Conservation (phyloP, 2,329 filamentous ascomycete species). For the Pestalotiopsis sp. region DNA sequence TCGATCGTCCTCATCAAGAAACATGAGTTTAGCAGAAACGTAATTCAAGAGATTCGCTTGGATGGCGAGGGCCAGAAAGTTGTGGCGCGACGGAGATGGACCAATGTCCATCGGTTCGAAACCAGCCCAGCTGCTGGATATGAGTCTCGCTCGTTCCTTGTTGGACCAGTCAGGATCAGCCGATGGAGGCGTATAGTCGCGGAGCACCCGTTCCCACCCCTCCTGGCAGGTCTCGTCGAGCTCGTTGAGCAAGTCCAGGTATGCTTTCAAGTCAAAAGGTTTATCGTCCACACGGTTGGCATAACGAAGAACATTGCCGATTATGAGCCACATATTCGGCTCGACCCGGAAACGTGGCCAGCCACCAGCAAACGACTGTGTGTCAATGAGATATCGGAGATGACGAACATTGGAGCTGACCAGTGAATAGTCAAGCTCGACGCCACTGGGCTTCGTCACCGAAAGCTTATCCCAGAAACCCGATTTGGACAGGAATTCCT, state of each 20-base stretch:
- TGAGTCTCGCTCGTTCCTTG: neutral
- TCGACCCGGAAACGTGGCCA: neutral
- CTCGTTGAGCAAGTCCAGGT: slow-evolving; percentile 7
- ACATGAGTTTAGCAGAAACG: slow-evolving; percentile 3
- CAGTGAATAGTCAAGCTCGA: slow-evolving; percentile 11
- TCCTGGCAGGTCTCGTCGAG: slow-evolving; percentile 4
- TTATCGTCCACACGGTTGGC: slow-evolving; percentile 10
- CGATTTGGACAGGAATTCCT: slow-evolving; percentile 9
- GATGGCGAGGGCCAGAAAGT: slow-evolving; percentile 4
- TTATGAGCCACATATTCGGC: neutral
- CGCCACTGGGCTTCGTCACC: slow-evolving; percentile 6
- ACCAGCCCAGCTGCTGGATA: slow-evolving; percentile 5
- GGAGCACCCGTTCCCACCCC: neutral
- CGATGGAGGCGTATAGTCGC: neutral
- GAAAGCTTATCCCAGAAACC: slow-evolving; percentile 10
- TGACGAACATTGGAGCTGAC: slow-evolving; percentile 10
- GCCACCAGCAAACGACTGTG: neutral
- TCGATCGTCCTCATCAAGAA: neutral
- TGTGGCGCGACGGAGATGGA: neutral
- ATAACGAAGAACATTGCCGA: slow-evolving; percentile 5
- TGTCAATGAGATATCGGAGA: neutral
- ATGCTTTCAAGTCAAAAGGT: slow-evolving; percentile 8
- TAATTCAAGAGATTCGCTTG: slow-evolving; percentile 11
- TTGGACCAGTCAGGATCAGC: slow-evolving; percentile 1
- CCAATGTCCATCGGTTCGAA: slow-evolving; percentile 14